phyloP scores from a whole-genome alignment of 202 grass and related monocot genomes.

The Schoenoplectus tabernaemontani region DNA sequence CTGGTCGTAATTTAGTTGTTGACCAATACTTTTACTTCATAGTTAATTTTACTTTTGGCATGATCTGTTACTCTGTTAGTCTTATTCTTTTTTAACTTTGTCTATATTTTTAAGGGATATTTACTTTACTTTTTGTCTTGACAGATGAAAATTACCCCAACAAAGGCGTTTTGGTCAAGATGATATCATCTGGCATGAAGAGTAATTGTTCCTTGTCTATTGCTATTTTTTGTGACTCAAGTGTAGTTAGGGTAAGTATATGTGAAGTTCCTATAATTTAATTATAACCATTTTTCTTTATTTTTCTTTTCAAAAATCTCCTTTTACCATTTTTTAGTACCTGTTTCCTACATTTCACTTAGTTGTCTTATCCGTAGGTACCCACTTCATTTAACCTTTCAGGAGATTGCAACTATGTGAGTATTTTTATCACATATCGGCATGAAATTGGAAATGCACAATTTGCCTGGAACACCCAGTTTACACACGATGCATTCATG shows the following conservation, averaged over 20 bases:
- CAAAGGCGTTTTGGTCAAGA: slow-evolving; percentile 72
- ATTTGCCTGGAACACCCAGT: background rate
- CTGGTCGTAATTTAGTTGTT: background rate
- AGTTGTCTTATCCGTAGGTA: slow-evolving; percentile 32
- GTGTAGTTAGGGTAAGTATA: slow-evolving; percentile 46
- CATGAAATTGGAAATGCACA: background rate
- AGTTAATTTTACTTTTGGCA: background rate
- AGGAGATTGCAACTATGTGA: slow-evolving; percentile 83
- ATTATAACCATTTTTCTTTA: background rate
- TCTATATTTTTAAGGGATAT: slow-evolving; percentile 8
- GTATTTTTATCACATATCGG: slow-evolving; percentile 5
- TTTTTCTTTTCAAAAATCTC: slow-evolving; percentile 11
- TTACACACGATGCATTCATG: slow-evolving; percentile 8
- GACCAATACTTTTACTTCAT: background rate
- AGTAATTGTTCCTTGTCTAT: slow-evolving; percentile 72
- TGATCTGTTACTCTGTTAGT: background rate
- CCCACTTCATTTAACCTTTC: slow-evolving; percentile 44
- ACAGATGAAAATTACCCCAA: slow-evolving; percentile 64
- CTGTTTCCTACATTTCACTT: background rate
- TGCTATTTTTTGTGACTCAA: slow-evolving; percentile 60
- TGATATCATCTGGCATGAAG: slow-evolving; percentile 34
- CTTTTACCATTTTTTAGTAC: slow-evolving; percentile 3
- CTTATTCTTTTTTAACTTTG: slow-evolving; percentile 14
- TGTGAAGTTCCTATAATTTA: slow-evolving; percentile 20
- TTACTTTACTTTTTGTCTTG: slow-evolving; percentile 16